Evolutionary conservation across 2,329 filamentous ascomycete genomes (phyloP).

Genomic region (Xylariales sp.): DNA sequence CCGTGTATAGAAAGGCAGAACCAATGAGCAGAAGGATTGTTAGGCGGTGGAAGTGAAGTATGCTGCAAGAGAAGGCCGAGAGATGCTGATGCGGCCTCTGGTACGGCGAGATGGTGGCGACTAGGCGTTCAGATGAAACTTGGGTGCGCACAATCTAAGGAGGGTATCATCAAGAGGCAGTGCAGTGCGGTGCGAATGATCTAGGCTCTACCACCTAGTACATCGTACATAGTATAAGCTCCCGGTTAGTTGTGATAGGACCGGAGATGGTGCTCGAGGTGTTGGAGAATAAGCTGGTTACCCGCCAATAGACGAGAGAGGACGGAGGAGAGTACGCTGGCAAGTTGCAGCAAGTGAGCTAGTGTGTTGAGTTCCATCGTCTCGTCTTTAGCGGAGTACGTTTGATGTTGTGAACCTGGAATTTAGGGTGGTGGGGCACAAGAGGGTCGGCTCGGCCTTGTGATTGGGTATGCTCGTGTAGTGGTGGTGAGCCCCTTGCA

Average conservation of each 20-base stretch:
- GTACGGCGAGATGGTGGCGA: conserved; percentile 39
- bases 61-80: conserved; percentile 41
- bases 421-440: conserved; percentile 48
- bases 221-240: neutral
- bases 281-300: conserved; percentile 11
- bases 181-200: conserved; percentile 7
- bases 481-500: conserved; percentile 40
- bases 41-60: conserved; percentile 39
- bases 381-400: conserved; percentile 54
- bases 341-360: neutral
- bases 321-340: neutral
- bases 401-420: conserved; percentile 61
- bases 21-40: conserved; percentile 39
- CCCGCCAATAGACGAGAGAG: conserved; percentile 21
- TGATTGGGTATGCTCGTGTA: conserved; percentile 27
- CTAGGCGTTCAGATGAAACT: conserved; percentile 46
- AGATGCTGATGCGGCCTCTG: conserved; percentile 41
- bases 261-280: conserved; percentile 28
- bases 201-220: conserved; percentile 9
- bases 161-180: conserved; percentile 45
- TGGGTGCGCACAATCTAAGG: conserved; percentile 39
- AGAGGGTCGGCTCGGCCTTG: neutral
- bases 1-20: conserved; percentile 34
- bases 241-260: conserved; percentile 23
- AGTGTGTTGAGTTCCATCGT: conserved; percentile 40